phyloP scores from a whole-genome alignment of 805 yeast genomes.

The Kluyveromyces aestuarii region DNA sequence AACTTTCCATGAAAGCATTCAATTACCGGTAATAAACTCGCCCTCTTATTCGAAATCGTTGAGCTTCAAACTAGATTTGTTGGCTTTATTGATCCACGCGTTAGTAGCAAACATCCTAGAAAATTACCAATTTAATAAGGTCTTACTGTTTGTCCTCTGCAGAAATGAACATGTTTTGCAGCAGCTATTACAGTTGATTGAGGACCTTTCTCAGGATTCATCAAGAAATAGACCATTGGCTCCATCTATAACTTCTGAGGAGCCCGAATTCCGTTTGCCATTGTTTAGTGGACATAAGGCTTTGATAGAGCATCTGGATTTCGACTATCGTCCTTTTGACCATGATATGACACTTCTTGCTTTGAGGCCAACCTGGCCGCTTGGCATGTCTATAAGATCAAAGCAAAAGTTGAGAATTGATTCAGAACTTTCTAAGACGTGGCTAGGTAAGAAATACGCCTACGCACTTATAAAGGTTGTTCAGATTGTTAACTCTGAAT shows the following conservation, averaged over 20 bases:
- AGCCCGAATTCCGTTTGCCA: neutral
- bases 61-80: slow-evolving; percentile 39
- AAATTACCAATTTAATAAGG: slow-evolving; percentile 42
- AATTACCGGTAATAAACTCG: neutral
- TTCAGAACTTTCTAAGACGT: slow-evolving; percentile 10
- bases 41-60: neutral
- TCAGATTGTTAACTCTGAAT: slow-evolving; percentile 12
- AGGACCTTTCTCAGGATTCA: slow-evolving; percentile 4
- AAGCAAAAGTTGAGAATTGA: slow-evolving; percentile 16
- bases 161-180: slow-evolving; percentile 28
- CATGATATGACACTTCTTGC: slow-evolving; percentile 11
- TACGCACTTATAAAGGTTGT: slow-evolving; percentile 12
- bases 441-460: slow-evolving; percentile 22
- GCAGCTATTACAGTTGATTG: slow-evolving; percentile 12
- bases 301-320: slow-evolving; percentile 13
- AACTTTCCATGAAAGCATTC: slow-evolving; percentile 2
- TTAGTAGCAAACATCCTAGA: slow-evolving; percentile 44
- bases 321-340: slow-evolving; percentile 10
- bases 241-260: slow-evolving; percentile 2
- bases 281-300: neutral
- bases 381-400: slow-evolving; percentile 17
- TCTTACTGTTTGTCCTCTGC: slow-evolving; percentile 42
- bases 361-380: slow-evolving; percentile 22
- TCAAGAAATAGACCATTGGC: slow-evolving; percentile 5
- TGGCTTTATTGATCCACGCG: slow-evolving; percentile 52